Conservation (phyloP, 441 rosid species). For the Eruca vesicaria region DNA sequence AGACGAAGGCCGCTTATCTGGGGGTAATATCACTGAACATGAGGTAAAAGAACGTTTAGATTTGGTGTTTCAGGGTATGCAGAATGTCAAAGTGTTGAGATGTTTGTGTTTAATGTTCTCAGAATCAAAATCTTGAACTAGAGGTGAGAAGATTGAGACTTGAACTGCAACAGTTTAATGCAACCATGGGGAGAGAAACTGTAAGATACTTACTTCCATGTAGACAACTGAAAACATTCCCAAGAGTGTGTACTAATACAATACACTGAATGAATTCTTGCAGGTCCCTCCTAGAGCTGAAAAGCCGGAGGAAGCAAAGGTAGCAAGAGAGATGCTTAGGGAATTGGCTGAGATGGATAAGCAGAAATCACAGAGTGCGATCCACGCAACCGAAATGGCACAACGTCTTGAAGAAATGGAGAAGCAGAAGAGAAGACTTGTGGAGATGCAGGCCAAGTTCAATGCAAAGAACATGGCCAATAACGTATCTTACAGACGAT, state of each 20-base stretch:
- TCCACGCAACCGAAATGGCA: slow-evolving; percentile 42
- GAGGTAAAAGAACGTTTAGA: slow-evolving; percentile 13
- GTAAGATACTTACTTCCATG: slow-evolving; percentile 36
- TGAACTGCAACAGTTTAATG: slow-evolving; percentile 53
- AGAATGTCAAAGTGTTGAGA: slow-evolving; percentile 2
- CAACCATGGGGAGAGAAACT: slow-evolving; percentile 36
- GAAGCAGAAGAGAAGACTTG: slow-evolving; percentile 36
- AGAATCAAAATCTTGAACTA: slow-evolving; percentile 39
- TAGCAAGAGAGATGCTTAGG: slow-evolving; percentile 39
- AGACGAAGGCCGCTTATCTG: slow-evolving; percentile 1
- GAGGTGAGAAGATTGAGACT: slow-evolving; percentile 50
- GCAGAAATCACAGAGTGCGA: slow-evolving; percentile 38
- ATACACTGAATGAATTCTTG: slow-evolving; percentile 7
- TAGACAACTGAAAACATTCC: not conserved
- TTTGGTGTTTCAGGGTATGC: not conserved
- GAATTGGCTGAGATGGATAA: slow-evolving; percentile 43
- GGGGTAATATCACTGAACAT: not conserved
- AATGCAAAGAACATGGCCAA: slow-evolving; percentile 29
- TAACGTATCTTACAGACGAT: slow-evolving; percentile 41
- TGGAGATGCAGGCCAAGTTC: slow-evolving; percentile 31
- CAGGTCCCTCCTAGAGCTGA: slow-evolving; percentile 39
- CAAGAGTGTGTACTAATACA: slow-evolving; percentile 12
- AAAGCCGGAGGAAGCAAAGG: slow-evolving; percentile 37
- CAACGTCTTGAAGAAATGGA: slow-evolving; percentile 40
- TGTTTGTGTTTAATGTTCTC: slow-evolving; percentile 12